Conservation (phyloP, 306 rosid genomes). For the Benincasa hispida region DNA sequence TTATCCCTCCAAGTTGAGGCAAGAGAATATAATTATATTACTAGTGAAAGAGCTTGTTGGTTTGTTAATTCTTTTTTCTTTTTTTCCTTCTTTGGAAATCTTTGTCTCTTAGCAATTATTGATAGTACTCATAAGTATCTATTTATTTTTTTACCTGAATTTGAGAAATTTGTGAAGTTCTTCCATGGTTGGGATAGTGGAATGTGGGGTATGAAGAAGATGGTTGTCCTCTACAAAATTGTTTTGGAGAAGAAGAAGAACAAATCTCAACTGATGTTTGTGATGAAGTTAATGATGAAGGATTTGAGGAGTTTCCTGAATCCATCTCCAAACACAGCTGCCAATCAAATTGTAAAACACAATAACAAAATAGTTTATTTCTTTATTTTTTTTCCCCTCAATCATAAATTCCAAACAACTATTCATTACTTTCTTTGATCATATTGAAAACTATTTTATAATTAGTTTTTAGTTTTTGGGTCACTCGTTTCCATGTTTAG, state of each 20-base stretch:
- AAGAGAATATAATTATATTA: neutral
- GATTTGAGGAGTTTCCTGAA: conserved; percentile 26
- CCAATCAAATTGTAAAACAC: neutral
- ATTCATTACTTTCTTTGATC: too few species aligned
- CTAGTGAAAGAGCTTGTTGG: neutral
- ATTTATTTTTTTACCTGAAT: neutral
- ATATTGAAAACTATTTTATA: too few species aligned
- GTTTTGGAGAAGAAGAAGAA: conserved; percentile 34
- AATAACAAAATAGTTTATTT: too few species aligned
- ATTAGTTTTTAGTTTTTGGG: too few species aligned
- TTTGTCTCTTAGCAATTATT: neutral
- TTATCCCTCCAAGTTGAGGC: conserved; percentile 4
- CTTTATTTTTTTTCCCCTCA: too few species aligned
- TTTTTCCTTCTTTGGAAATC: neutral
- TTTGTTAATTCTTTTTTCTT: too few species aligned
- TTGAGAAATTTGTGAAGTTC: conserved; percentile 14
- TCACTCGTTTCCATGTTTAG: too few species aligned
- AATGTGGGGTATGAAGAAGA: conserved; percentile 47
- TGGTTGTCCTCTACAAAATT: conserved; percentile 27
- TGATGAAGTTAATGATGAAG: conserved; percentile 43
- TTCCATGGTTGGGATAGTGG: conserved; percentile 16
- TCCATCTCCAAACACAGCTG: conserved; percentile 60
- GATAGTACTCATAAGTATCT: neutral
- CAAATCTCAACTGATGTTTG: conserved; percentile 32
- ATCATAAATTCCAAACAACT: too few species aligned